phyloP scores from a whole-genome alignment of 306 rosid genomes.

The Cicer yamashitae region DNA sequence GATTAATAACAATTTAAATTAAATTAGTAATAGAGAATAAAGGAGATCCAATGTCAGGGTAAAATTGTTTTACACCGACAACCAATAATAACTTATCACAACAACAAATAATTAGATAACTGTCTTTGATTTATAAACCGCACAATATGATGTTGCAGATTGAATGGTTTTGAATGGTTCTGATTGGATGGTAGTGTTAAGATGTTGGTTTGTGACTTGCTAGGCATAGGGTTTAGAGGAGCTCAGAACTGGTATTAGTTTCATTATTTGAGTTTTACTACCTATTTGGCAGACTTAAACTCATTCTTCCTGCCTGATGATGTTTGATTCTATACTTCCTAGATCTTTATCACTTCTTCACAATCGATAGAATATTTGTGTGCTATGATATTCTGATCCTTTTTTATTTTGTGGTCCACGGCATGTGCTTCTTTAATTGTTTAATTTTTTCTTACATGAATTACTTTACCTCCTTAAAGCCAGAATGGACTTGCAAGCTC shows the following conservation, averaged over 20 bases:
- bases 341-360: conserved; percentile 23
- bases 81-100: too few relatives aligned
- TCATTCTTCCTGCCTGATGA: not conserved
- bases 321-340: conserved; percentile 18
- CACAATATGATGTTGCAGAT: too few relatives aligned
- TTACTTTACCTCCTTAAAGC: conserved; percentile 1
- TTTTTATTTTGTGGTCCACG: not conserved
- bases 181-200: not conserved
- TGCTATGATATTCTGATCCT: not conserved
- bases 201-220: not conserved
- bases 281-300: not conserved
- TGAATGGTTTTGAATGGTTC: too few relatives aligned
- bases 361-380: conserved; percentile 6
- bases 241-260: conserved; percentile 1
- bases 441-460: not conserved
- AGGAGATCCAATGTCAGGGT: too few relatives aligned
- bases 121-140: too few relatives aligned
- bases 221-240: conserved; percentile 4
- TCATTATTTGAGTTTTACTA: conserved; percentile 1
- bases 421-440: not conserved
- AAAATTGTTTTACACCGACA: too few relatives aligned
- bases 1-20: not conserved
- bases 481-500: not conserved
- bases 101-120: too few relatives aligned
- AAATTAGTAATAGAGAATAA: not conserved